These are phyloP conservation scores for Solanum rostratum DNA, from an alignment of 257 asterid genomes.

Conservation along the genomic window DNA sequence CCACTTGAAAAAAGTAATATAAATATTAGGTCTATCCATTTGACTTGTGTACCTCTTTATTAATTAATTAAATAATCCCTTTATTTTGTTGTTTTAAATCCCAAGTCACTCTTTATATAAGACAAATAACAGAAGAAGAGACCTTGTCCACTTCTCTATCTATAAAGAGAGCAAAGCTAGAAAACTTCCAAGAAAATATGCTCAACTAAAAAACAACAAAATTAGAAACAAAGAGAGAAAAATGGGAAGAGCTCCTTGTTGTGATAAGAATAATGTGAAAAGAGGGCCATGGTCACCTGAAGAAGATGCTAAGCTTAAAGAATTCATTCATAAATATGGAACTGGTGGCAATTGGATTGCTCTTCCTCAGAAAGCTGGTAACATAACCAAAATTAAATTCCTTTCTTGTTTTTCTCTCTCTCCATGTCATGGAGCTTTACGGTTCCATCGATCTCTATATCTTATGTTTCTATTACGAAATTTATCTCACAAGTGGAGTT, in stretches of 20 bases:
- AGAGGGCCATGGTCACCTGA: conserved; percentile 23
- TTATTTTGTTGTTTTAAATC: not conserved
- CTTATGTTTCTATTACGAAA: not conserved
- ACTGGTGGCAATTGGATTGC: conserved; percentile 16
- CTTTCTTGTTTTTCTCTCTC: not conserved
- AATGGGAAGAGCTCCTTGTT: conserved; percentile 24
- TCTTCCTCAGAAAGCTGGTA: conserved; percentile 18
- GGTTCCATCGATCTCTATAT: not conserved
- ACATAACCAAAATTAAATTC: not conserved
- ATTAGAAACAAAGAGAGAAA: not conserved
- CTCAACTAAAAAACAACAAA: not conserved
- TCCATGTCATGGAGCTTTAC: too few relatives aligned
- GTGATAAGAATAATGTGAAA: conserved; percentile 14
- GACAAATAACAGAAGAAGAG: not conserved
- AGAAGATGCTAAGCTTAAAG: conserved; percentile 19
- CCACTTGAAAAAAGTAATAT: not conserved
- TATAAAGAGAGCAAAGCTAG: not conserved
- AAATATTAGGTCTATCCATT: not conserved
- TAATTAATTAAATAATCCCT: not conserved
- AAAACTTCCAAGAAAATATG: not conserved
- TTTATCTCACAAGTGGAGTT: not conserved
- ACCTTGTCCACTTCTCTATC: not conserved
- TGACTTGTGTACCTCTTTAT: not conserved
- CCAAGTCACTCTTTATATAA: not conserved
- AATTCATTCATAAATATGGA: conserved; percentile 12